phyloP scores from a whole-genome alignment of 2,329 filamentous ascomycete species.

The Chrysoporthe cubensis region DNA sequence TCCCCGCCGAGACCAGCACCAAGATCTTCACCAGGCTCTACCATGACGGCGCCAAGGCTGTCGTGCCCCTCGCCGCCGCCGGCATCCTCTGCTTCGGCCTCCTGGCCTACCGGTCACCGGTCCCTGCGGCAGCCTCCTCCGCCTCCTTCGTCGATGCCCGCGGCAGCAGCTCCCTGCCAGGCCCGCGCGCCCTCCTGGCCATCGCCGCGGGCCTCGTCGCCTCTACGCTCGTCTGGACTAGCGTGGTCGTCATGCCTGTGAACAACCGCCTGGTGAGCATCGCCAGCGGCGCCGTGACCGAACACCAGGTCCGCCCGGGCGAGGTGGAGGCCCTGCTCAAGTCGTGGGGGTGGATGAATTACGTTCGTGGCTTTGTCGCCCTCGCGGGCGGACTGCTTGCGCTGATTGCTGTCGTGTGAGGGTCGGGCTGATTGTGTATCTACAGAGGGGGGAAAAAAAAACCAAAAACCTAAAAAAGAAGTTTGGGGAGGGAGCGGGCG shows the following conservation, averaged over 20 bases:
- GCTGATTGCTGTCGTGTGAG: slow-evolving; percentile 17
- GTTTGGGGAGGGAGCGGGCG: too few relatives aligned
- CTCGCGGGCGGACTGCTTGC: slow-evolving; percentile 16
- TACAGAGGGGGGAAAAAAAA: neutral
- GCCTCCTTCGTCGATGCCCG: too few relatives aligned
- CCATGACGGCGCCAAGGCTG: slow-evolving; percentile 20
- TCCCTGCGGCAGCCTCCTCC: too few relatives aligned
- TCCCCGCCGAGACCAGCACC: slow-evolving; percentile 11
- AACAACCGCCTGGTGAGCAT: slow-evolving; percentile 18
- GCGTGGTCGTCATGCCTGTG: slow-evolving; percentile 20
- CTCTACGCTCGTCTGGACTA: slow-evolving; percentile 22
- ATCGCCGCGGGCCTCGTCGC: slow-evolving; percentile 10
- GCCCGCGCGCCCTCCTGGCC: slow-evolving; percentile 2
- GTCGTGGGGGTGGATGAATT: slow-evolving; percentile 23
- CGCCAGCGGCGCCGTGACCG: slow-evolving; percentile 5
- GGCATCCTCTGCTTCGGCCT: slow-evolving; percentile 10
- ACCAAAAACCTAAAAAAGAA: too few relatives aligned
- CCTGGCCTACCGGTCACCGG: too few relatives aligned
- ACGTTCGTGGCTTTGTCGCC: slow-evolving; percentile 15
- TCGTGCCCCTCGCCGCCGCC: slow-evolving; percentile 22
- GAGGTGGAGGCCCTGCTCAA: slow-evolving; percentile 15
- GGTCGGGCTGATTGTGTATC: neutral
- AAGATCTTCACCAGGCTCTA: slow-evolving; percentile 18
- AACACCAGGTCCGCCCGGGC: neutral
- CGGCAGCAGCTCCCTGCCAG: too few relatives aligned